phyloP scores from a whole-genome alignment of 169 alveolate genomes.

The Toxoplasma gondii region DNA sequence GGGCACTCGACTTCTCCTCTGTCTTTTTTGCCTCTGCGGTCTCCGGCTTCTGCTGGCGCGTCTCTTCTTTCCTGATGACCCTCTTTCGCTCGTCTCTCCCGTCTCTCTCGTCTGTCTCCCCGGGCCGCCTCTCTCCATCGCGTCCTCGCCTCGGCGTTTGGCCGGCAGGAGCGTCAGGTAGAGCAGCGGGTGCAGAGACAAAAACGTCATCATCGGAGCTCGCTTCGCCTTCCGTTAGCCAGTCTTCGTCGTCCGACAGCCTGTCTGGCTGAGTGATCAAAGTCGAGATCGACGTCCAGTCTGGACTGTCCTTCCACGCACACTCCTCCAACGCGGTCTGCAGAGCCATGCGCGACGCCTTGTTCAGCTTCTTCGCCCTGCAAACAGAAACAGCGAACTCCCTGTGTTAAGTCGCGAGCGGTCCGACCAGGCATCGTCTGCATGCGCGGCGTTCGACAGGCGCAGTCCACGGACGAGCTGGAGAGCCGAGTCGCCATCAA shows the following conservation, averaged over 20 bases:
- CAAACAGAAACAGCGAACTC: background rate
- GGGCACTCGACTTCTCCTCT: background rate
- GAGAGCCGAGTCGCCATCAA: too few species aligned
- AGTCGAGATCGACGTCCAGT: constrained; percentile 39
- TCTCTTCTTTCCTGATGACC: background rate
- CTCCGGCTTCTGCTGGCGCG: background rate
- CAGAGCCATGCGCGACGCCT: constrained; percentile 38
- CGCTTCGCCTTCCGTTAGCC: constrained; percentile 31
- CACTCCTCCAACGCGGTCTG: constrained; percentile 49
- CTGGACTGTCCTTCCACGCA: constrained; percentile 16
- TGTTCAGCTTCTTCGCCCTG: constrained; percentile 38
- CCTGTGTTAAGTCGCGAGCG: too few species aligned
- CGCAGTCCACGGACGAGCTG: too few species aligned
- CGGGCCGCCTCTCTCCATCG: background rate
- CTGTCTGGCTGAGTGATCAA: background rate
- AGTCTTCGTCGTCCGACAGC: background rate
- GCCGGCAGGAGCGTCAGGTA: background rate
- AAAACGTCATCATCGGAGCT: constrained; percentile 3
- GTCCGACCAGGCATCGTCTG: too few species aligned
- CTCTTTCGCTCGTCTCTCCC: background rate
- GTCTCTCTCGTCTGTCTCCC: background rate
- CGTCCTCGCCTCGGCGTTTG: background rate
- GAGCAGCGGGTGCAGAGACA: background rate
- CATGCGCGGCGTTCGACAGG: too few species aligned
- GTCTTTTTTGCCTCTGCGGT: background rate